These are phyloP conservation scores for Cyclotella choctawhatcheeana DNA, from an alignment of 108 stramenopile genomes.

Conservation along the genomic window DNA sequence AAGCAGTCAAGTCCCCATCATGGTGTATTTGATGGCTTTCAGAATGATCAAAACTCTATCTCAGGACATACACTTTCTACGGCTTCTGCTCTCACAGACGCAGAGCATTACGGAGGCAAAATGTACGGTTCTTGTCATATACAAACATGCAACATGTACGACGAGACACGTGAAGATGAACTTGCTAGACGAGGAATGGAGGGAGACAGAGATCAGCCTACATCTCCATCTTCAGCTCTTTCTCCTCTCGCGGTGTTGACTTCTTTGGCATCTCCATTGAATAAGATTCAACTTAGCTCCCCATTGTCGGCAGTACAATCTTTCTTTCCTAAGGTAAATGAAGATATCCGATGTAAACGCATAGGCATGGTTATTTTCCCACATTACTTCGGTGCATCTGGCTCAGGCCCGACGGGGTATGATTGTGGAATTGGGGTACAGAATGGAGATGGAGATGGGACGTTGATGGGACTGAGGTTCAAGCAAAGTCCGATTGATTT, in stretches of 20 bases:
- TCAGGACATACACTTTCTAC: conserved; percentile 32
- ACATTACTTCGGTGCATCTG: background rate
- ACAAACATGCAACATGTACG: background rate
- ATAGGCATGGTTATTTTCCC: conserved; percentile 10
- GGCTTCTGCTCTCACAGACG: conserved; percentile 38
- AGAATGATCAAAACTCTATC: conserved; percentile 14
- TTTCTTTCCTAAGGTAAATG: background rate
- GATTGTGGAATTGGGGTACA: background rate
- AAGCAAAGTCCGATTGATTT: conserved; percentile 32
- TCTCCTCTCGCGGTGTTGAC: background rate
- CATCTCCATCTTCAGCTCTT: background rate
- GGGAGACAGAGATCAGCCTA: background rate
- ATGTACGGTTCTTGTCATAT: conserved; percentile 8
- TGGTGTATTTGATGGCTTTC: background rate
- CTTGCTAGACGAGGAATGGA: background rate
- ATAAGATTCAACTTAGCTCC: background rate
- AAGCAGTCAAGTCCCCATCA: background rate
- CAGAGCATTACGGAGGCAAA: conserved; percentile 12
- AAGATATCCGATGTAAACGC: conserved; percentile 7
- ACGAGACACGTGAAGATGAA: conserved; percentile 7
- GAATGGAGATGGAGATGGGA: conserved; percentile 9
- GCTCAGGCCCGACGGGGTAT: conserved; percentile 1
- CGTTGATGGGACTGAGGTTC: conserved; percentile 40
- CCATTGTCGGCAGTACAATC: conserved; percentile 1
- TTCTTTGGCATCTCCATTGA: background rate